Evolutionary conservation across 305 asterid species (phyloP).

Genomic region (Withania somnifera): DNA sequence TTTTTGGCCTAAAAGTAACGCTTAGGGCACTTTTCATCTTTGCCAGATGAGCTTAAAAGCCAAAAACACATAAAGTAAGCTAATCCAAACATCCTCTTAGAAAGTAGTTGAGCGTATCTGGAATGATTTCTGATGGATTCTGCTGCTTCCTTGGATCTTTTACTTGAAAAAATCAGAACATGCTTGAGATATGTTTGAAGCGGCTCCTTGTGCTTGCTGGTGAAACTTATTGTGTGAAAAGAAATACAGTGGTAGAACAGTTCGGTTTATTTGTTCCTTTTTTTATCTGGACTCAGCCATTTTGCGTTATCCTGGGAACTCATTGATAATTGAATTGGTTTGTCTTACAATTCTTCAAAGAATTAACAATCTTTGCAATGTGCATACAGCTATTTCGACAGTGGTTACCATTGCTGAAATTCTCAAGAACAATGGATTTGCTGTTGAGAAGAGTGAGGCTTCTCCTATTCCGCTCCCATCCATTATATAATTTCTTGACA

Average conservation of each 20-base stretch:
- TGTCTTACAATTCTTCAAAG: not conserved
- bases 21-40: too few species aligned
- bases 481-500: not conserved
- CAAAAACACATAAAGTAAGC: too few species aligned
- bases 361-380: not conserved
- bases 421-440: conserved; percentile 65
- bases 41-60: too few species aligned
- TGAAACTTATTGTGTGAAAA: not conserved
- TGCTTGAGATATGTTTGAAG: not conserved
- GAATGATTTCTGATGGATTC: not conserved
- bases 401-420: conserved; percentile 72
- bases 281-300: not conserved
- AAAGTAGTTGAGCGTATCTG: not conserved
- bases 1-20: too few species aligned
- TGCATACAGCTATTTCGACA: conserved; percentile 49
- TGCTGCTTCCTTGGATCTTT: not conserved
- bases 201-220: not conserved
- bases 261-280: not conserved
- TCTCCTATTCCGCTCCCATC: not conserved
- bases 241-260: not conserved
- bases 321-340: not conserved
- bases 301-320: not conserved
- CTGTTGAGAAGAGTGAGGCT: conserved; percentile 53
- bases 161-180: not conserved
- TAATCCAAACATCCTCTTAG: too few species aligned